Evolutionary conservation across 257 asterid genomes (phyloP).

Genomic region (Fraxinus excelsior): DNA sequence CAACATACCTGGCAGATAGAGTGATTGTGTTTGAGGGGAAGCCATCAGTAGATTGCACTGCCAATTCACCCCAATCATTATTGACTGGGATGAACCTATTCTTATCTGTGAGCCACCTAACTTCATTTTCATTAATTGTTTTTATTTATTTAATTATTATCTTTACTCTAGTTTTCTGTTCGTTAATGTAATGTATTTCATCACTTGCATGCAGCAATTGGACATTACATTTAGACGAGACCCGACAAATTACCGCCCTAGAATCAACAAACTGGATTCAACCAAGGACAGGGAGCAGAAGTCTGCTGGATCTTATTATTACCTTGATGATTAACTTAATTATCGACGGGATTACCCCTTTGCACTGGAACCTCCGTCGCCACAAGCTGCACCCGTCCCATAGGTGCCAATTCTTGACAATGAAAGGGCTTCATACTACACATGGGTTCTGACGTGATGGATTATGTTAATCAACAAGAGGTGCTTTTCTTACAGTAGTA

Average conservation of each 20-base stretch:
- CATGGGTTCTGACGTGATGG: background rate
- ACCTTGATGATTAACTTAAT: constrained; percentile 70
- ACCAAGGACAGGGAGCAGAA: constrained; percentile 98
- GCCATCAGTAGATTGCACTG: constrained; percentile 85
- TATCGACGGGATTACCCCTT: constrained; percentile 7
- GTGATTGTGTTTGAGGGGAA: constrained; percentile 90
- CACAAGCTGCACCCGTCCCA: constrained; percentile 20
- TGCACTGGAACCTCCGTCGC: constrained; percentile 12
- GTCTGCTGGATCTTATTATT: constrained; percentile 87
- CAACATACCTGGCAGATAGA: constrained; percentile 96
- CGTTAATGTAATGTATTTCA: constrained; percentile 2
- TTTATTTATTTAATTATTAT: background rate
- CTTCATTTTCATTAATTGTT: background rate
- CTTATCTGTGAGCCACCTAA: constrained; percentile 71
- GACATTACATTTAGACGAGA: constrained; percentile 95
- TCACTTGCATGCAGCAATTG: constrained; percentile 64
- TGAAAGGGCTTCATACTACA: background rate
- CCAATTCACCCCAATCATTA: constrained; percentile 93
- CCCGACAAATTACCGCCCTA: constrained; percentile 92
- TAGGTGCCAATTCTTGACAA: background rate
- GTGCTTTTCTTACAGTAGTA: constrained; percentile 7
- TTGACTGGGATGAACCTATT: constrained; percentile 97
- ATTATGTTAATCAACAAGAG: constrained; percentile 7
- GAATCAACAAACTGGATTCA: constrained; percentile 93
- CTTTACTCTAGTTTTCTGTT: background rate